A percentile compares a stretch with the other conserved stretches of the same genome.
Conservation (phyloP, 2,329 filamentous ascomycete species). For the Hirsutella minnesotensis region DNA sequence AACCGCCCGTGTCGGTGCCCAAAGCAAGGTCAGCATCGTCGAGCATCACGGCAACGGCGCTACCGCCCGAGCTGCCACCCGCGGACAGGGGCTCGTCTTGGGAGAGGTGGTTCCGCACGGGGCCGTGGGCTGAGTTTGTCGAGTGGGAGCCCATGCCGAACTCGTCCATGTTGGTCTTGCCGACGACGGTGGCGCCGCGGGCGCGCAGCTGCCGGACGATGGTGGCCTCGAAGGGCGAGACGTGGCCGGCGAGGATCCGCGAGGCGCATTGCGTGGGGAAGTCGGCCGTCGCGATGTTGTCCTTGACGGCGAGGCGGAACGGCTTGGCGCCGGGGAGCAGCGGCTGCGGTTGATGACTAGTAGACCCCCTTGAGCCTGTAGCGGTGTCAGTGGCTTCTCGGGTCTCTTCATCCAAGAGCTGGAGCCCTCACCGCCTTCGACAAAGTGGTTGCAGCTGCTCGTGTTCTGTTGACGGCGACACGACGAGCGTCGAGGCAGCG, state of each 20-base stretch:
- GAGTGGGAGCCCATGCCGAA: conserved; percentile 94
- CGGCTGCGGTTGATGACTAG: conserved; percentile 4
- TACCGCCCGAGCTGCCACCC: conserved; percentile 88
- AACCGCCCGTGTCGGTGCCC: conserved; percentile 89
- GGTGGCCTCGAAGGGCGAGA: conserved; percentile 71
- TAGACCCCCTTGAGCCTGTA: conserved; percentile 1
- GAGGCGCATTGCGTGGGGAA: conserved; percentile 79
- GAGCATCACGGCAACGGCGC: conserved; percentile 68
- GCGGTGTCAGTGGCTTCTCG: neutral
- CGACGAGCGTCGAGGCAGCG: conserved; percentile 4
- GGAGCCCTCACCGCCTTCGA: conserved; percentile 15
- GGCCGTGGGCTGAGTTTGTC: conserved; percentile 53
- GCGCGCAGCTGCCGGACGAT: conserved; percentile 57
- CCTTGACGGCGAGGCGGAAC: conserved; percentile 54
- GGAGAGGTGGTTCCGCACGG: conserved; percentile 42
- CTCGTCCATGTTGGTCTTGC: conserved; percentile 90
- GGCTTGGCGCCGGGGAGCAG: conserved; percentile 11
- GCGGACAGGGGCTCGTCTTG: conserved; percentile 43
- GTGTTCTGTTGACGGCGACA: conserved; percentile 15
- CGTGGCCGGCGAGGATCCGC: conserved; percentile 55
- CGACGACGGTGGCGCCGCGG: conserved; percentile 51
- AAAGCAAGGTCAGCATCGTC: conserved; percentile 52
- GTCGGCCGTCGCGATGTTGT: conserved; percentile 58
- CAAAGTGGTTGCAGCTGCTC: conserved; percentile 25
- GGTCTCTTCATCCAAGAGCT: neutral